These are phyloP conservation scores for Paratinospora sagittata DNA, from an alignment of 164 flowering plant genomes.

Conservation along the genomic window DNA sequence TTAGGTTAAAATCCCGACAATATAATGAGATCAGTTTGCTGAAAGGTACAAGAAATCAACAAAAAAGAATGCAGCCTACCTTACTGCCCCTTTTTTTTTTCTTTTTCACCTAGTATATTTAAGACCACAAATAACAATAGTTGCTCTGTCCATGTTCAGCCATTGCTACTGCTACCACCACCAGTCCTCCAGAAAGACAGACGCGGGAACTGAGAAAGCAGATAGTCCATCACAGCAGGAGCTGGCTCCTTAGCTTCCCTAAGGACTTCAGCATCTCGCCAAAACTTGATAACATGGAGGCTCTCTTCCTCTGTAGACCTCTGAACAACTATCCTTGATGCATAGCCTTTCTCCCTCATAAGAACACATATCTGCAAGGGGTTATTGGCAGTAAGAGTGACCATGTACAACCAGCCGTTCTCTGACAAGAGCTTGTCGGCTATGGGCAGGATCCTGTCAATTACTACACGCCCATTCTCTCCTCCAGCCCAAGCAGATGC, in stretches of 20 bases:
- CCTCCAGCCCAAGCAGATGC: conserved; percentile 97
- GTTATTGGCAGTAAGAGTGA: conserved; percentile 59
- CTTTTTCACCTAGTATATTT: too few relatives aligned
- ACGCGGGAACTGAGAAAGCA: conserved; percentile 34
- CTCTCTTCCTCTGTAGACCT: conserved; percentile 90
- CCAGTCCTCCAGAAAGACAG: conserved; percentile 31
- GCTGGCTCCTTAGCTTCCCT: conserved; percentile 26
- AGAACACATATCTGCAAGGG: conserved; percentile 62
- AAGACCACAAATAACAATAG: not conserved
- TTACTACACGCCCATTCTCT: conserved; percentile 77
- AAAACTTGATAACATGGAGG: conserved; percentile 74
- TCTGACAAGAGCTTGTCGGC: conserved; percentile 64
- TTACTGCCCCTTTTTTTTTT: not conserved
- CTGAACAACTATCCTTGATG: conserved; percentile 59
- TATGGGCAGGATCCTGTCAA: conserved; percentile 67
- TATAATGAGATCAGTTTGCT: not conserved
- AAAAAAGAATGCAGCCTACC: not conserved
- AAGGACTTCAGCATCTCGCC: conserved; percentile 49
- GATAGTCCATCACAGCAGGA: conserved; percentile 25
- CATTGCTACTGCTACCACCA: conserved; percentile 10
- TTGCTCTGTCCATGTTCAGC: not conserved
- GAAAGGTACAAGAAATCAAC: not conserved
- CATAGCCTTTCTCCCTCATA: conserved; percentile 76
- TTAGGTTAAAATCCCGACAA: not conserved
- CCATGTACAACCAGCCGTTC: conserved; percentile 85